Base-by-base conservation (phyloP, 352 stramenopile species). In the Globisporangium perplexum region DNA sequence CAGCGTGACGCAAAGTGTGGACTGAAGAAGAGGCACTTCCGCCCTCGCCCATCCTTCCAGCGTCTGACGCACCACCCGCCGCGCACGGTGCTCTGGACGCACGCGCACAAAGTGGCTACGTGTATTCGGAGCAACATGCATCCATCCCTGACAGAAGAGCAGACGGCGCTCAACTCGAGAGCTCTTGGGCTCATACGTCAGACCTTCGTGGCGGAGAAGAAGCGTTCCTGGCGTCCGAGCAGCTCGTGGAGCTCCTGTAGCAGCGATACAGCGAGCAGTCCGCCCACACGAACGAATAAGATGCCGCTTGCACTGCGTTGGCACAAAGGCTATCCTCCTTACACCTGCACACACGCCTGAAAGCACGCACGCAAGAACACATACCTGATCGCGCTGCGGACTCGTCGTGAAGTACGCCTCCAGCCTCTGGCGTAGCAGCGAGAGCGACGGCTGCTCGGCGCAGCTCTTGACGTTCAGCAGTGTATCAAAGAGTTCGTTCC, bases 391-490 rank as follows among this genome's bases (percentile, higher is more conserved):
- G 55, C 66, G 72, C 12, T 71, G 65, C 22, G 62, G 38, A 47
- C 71, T 77, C 8, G 62, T 62, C 22, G 58, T 23, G 33, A 92
- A 82, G 53, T 74, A 89, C 46, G 59, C 57, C 65, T 90, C 77
- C 28, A 90, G 63, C 14, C 54, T 69, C n/a, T 59, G 57, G 10
- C 76, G 65, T 22, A 85, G 33, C 14, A 62, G 53, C 18, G 57
- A 26, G 28, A 93, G 68, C 0, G 75, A 83, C 3, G 85, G 85
- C 48, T 93, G 85, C 5, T 85, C 53, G 7, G 50, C 55, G 60
- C 85, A 95, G 43, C 68, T 86, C 20, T 55, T 61, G 15, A 92
- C 68, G 52, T 95, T 95, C 48, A 95, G 50, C 33, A 95, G 64
- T 15, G 61, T 55, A 30, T 86, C 63, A 50, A 95, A 95, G 24